These are phyloP conservation scores for Backusella tuberculispora DNA, from an alignment of 192 early-diverging fungal species.

Conservation along the genomic window DNA sequence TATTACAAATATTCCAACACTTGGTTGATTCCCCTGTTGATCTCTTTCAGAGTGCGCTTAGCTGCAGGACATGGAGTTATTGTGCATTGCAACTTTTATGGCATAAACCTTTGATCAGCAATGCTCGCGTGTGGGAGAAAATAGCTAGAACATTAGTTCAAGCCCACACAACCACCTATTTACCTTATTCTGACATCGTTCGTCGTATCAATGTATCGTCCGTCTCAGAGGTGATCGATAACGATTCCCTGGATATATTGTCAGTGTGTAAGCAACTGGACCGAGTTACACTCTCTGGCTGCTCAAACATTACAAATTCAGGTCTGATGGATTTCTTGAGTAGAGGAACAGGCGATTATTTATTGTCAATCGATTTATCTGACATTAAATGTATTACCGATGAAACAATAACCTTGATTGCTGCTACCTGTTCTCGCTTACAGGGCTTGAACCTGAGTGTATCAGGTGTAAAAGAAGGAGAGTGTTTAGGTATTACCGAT, in stretches of 20 bases:
- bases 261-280: conserved; percentile 51
- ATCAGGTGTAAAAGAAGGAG: conserved; percentile 38
- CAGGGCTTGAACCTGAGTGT: conserved; percentile 56
- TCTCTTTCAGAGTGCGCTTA: conserved; percentile 51
- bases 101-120: conserved; percentile 47
- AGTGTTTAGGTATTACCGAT: conserved; percentile 51
- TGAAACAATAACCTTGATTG: conserved; percentile 43
- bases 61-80: conserved; percentile 58
- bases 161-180: conserved; percentile 30
- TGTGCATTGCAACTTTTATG: conserved; percentile 59
- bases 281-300: conserved; percentile 52
- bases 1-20: conserved; percentile 51
- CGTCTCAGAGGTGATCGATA: conserved; percentile 45
- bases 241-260: conserved; percentile 38
- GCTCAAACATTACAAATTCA: conserved; percentile 45
- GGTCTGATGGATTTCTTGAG: conserved; percentile 48
- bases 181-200: conserved; percentile 51
- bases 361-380: conserved; percentile 55
- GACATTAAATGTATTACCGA: conserved; percentile 52
- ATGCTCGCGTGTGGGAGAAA: conserved; percentile 39
- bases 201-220: conserved; percentile 59
- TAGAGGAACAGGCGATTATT: conserved; percentile 29
- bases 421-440: conserved; percentile 47
- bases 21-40: conserved; percentile 42
- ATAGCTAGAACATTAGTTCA: conserved; percentile 31